Evolutionary conservation across 208 protist species (phyloP).

Genomic region (Porcisia hertigi): DNA sequence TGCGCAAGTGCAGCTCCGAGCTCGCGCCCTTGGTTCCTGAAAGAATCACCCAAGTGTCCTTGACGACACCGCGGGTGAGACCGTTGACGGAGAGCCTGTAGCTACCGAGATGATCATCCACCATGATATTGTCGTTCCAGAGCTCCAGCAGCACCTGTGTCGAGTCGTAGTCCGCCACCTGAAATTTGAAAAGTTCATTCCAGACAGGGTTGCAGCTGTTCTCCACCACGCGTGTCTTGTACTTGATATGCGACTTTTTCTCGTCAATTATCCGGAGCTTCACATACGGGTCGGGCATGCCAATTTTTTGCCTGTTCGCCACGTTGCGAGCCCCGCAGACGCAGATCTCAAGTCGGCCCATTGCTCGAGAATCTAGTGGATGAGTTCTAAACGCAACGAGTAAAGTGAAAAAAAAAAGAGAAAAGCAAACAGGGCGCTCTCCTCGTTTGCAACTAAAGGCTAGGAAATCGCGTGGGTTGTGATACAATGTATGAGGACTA

Average conservation of each 20-base stretch:
- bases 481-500: background rate
- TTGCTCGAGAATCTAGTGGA: background rate
- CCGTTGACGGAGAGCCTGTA: slow-evolving; percentile 61
- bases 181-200: slow-evolving; percentile 74
- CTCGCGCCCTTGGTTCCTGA: slow-evolving; percentile 37
- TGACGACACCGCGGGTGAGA: slow-evolving; percentile 52
- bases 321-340: slow-evolving; percentile 71
- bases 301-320: slow-evolving; percentile 51
- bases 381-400: too few species aligned
- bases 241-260: slow-evolving; percentile 36
- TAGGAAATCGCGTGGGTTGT: background rate
- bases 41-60: slow-evolving; percentile 64
- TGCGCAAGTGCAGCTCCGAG: slow-evolving; percentile 59
- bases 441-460: background rate
- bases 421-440: background rate
- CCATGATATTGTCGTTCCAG: slow-evolving; percentile 61
- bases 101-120: slow-evolving; percentile 53
- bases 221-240: slow-evolving; percentile 52
- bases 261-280: slow-evolving; percentile 44
- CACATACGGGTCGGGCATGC: slow-evolving; percentile 63
- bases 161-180: slow-evolving; percentile 55
- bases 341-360: slow-evolving; percentile 63
- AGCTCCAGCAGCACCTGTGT: slow-evolving; percentile 58
- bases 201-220: slow-evolving; percentile 60
- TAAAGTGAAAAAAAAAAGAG: background rate